Base-by-base conservation (phyloP, 2,329 filamentous ascomycete species). In the Clonostachys byssicola region DNA sequence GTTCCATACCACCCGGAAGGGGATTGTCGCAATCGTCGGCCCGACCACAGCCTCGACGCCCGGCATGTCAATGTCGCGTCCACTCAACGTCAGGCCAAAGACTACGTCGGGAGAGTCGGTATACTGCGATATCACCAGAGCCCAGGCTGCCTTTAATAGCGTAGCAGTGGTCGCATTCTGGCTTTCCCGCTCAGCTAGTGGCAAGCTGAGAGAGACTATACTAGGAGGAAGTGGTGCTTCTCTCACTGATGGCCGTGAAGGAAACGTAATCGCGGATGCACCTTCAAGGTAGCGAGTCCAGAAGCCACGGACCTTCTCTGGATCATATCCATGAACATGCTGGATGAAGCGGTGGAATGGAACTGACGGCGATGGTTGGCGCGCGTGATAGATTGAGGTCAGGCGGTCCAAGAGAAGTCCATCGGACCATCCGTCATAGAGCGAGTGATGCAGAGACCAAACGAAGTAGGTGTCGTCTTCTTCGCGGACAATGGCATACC, bases 341-440 rank as follows among this genome's bases (percentile, higher is more conserved):
- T 63, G 62, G 51, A 74, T 69, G 46, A 73, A 74, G 36, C 64
- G 57, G 46, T 66, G 68, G 54, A 71, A 73, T 14, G 66, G 62
- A 1, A 62, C 33, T 16, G 12, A 35, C 3, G 60, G 49, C 43
- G 4, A 16, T 13, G 16, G 13, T 38, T 13, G 35, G 13, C 16
- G 17, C 36, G 36, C 20, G 33, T 43, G 49, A 36, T 53, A 58
- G 0, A 58, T 42, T 1, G 44, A 23, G 14, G 54, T 52, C 14
- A 58, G 49, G 5, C 40, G 44, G 16, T 48, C 44, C n/a, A 54
- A 34, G n/a, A 58, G 47, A 23, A 49, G 39, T 23, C 51, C 49
- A 3, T 56, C n/a, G n/a, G 54, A 56, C 35, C 55, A 7, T 12
- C 56, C 56, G 20, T 58, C 56, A n/a, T 58, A 58, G 33, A 58